phyloP scores from a whole-genome alignment of 2,329 filamentous ascomycete species.

The Teratosphaeria nubilosa region DNA sequence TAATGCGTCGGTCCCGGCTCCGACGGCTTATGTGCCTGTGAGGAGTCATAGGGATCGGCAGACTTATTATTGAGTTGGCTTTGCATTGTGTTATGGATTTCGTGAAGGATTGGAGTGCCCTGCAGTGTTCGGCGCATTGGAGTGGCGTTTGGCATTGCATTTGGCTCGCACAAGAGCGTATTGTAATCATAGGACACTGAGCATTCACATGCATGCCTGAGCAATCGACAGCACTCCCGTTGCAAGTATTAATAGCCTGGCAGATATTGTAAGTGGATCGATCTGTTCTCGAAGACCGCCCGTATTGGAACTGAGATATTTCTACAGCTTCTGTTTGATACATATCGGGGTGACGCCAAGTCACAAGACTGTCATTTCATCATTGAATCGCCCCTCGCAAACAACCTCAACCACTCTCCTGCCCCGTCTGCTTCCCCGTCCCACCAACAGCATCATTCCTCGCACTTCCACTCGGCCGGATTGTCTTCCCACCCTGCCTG shows the following conservation, averaged over 20 bases:
- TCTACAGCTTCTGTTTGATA: background rate
- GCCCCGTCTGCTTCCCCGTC: constrained; percentile 6
- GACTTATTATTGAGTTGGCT: constrained; percentile 14
- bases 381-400: background rate
- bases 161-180: background rate
- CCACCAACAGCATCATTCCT: constrained; percentile 6
- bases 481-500: constrained; percentile 24
- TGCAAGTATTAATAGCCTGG: background rate
- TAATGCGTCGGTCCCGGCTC: constrained; percentile 4
- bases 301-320: background rate
- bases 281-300: background rate
- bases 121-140: background rate
- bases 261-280: background rate
- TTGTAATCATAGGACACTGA: background rate
- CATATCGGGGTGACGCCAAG: background rate
- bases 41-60: constrained; percentile 23
- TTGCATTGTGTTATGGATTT: background rate
- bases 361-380: background rate
- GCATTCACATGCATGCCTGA: background rate
- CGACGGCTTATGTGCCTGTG: constrained; percentile 20
- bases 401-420: background rate
- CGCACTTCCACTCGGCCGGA: constrained; percentile 6
- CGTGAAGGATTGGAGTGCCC: background rate
- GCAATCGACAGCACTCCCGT: background rate
- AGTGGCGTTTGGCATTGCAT: background rate